Percentiles rank a stretch among this genome's conserved stretches.
These are phyloP conservation scores for Tylopilus intermedius DNA, from an alignment of 768 basidiomycete species.

Conservation along the genomic window DNA sequence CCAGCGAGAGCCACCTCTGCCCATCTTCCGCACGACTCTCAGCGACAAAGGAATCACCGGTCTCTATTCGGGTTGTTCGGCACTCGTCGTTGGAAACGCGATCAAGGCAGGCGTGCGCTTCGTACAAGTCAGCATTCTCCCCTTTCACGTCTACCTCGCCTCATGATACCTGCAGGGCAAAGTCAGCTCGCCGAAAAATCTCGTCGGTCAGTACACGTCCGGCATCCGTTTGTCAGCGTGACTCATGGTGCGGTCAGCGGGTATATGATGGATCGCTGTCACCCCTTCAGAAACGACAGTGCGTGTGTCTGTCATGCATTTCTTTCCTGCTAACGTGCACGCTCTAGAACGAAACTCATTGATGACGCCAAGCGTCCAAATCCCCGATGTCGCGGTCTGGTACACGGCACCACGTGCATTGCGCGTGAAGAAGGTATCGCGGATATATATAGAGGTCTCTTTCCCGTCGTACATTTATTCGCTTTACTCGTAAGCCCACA, in stretches of 20 bases:
- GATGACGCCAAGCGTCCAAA: conserved; percentile 84
- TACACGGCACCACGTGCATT: conserved; percentile 81
- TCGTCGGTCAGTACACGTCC: conserved; percentile 52
- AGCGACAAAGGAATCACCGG: conserved; percentile 72
- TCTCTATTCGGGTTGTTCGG: conserved; percentile 89
- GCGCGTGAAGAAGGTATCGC: conserved; percentile 77
- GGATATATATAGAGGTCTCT: conserved; percentile 41
- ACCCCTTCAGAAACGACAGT: conserved; percentile 99
- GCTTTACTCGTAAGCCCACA: too few relatives aligned
- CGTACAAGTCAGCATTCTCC: conserved; percentile 57
- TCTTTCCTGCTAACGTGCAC: background rate
- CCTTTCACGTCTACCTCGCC: background rate
- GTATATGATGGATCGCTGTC: conserved; percentile 89
- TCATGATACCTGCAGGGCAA: conserved; percentile 59
- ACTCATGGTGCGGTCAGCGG: conserved; percentile 41
- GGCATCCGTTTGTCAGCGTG: background rate
- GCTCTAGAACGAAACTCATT: conserved; percentile 88
- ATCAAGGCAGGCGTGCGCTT: conserved; percentile 95
- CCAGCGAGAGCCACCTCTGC: conserved; percentile 64
- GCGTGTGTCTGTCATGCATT: conserved; percentile 20
- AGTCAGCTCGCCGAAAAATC: conserved; percentile 78
- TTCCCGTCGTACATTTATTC: too few relatives aligned
- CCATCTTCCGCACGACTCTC: conserved; percentile 72
- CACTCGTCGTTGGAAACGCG: conserved; percentile 87
- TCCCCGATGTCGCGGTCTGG: conserved; percentile 81